phyloP scores from a whole-genome alignment of 768 basidiomycete species.

The Calocera cornea region DNA sequence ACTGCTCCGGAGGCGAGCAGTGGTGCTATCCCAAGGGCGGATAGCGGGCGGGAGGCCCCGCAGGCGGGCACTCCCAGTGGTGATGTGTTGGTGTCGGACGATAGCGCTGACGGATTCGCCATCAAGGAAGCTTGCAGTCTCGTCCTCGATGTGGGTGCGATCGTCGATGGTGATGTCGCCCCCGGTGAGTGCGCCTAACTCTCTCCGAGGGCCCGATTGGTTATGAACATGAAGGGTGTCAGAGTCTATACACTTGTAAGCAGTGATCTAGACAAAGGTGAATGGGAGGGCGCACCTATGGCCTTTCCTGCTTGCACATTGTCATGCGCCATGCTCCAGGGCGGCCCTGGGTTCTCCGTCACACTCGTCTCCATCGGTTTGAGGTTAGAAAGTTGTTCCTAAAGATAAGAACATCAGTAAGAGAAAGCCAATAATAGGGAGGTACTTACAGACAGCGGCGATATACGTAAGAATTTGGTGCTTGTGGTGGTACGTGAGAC shows the following conservation, averaged over 20 bases:
- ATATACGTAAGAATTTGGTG: neutral
- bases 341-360: neutral
- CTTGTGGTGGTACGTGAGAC: neutral
- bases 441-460: neutral
- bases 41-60: neutral
- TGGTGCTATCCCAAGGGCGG: neutral
- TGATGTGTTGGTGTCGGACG: neutral
- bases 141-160: neutral
- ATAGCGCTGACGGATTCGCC: neutral
- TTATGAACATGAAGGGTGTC: neutral
- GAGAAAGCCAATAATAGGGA: neutral
- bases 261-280: neutral
- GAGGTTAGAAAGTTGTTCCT: neutral
- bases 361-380: neutral
- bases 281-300: neutral
- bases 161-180: neutral
- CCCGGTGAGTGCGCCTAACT: neutral
- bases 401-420: neutral
- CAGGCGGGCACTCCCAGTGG: neutral
- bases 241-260: neutral
- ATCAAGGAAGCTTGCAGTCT: neutral
- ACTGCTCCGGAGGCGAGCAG: neutral
- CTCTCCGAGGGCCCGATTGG: neutral
- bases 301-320: neutral
- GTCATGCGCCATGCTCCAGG: neutral